Evolutionary conservation across 352 stramenopile genomes (phyloP).

Genomic region (Pythium phragmitis): DNA sequence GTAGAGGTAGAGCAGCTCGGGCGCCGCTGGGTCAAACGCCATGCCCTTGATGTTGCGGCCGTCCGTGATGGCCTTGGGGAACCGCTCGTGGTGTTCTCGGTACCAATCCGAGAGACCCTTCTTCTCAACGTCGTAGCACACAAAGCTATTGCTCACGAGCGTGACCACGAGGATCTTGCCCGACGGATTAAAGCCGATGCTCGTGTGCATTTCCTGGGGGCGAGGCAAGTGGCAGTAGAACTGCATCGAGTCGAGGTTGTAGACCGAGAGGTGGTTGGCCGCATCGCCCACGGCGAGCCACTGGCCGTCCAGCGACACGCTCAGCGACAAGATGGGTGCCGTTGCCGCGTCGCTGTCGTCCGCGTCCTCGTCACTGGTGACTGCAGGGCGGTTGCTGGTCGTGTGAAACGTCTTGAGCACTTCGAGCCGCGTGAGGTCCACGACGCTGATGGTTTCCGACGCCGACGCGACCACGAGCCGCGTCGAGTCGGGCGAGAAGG

Average conservation of each 20-base stretch:
- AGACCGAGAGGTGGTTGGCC: slow-evolving; percentile 69
- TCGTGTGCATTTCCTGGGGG: slow-evolving; percentile 75
- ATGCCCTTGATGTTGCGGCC: slow-evolving; percentile 80
- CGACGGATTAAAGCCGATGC: slow-evolving; percentile 72
- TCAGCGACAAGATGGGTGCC: slow-evolving; percentile 57
- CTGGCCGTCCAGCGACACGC: slow-evolving; percentile 76
- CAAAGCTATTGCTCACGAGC: slow-evolving; percentile 81
- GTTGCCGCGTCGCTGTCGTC: slow-evolving; percentile 2
- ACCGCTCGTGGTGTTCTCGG: slow-evolving; percentile 60
- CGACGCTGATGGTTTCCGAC: slow-evolving; percentile 65
- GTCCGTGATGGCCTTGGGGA: slow-evolving; percentile 74
- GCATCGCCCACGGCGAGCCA: slow-evolving; percentile 75
- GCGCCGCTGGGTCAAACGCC: slow-evolving; percentile 72
- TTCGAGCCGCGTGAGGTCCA: slow-evolving; percentile 73
- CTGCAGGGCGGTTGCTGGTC: slow-evolving; percentile 11
- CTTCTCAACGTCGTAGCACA: slow-evolving; percentile 84
- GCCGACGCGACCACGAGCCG: slow-evolving; percentile 66
- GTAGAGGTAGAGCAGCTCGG: slow-evolving; percentile 78
- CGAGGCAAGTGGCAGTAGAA: slow-evolving; percentile 69
- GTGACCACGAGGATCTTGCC: slow-evolving; percentile 78
- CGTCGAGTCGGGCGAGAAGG: slow-evolving; percentile 79
- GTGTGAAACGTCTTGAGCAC: slow-evolving; percentile 75
- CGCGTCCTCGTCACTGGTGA: slow-evolving; percentile 14
- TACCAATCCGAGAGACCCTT: slow-evolving; percentile 78
- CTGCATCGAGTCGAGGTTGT: slow-evolving; percentile 88